Percentiles rank a stretch among this genome's conserved stretches.
Conservation (phyloP, 2,329 filamentous ascomycete species). For the Diplodia sapinea region DNA sequence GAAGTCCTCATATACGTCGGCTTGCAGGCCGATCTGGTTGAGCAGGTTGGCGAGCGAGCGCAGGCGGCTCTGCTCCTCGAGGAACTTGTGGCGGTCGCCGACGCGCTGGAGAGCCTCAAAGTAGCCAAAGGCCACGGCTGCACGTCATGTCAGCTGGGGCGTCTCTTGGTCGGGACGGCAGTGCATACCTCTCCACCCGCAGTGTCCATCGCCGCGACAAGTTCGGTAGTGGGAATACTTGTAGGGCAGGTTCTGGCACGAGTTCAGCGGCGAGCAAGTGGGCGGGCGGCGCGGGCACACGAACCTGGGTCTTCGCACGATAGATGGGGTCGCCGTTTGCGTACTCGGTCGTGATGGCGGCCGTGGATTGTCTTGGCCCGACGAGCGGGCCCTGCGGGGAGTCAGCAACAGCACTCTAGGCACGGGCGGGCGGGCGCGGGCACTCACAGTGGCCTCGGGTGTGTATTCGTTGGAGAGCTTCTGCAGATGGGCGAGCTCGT, state of each 20-base stretch:
- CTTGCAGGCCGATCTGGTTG: slow-evolving; percentile 69
- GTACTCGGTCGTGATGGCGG: slow-evolving; percentile 82
- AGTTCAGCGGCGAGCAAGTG: slow-evolving; percentile 10
- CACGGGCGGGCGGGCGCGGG: slow-evolving; percentile 25
- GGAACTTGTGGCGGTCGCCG: slow-evolving; percentile 68
- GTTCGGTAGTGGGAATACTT: slow-evolving; percentile 88
- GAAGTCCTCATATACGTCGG: slow-evolving; percentile 80
- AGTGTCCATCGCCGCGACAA: slow-evolving; percentile 91
- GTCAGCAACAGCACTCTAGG: slow-evolving; percentile 35
- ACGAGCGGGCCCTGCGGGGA: slow-evolving; percentile 76
- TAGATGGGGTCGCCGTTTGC: slow-evolving; percentile 85
- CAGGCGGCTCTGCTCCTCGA: slow-evolving; percentile 74
- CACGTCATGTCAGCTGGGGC: slow-evolving; percentile 39
- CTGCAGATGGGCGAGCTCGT: slow-evolving; percentile 67
- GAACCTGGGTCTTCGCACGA: slow-evolving; percentile 83
- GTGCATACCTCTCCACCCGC: slow-evolving; percentile 91
- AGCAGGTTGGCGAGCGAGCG: slow-evolving; percentile 73
- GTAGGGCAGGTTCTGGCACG: slow-evolving; percentile 72
- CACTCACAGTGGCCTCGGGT: slow-evolving; percentile 61
- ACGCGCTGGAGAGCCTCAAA: slow-evolving; percentile 81
- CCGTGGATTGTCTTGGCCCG: slow-evolving; percentile 76
- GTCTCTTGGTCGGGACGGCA: slow-evolving; percentile 20
- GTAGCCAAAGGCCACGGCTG: slow-evolving; percentile 91
- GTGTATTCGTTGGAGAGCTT: slow-evolving; percentile 66
- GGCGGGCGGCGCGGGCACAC: slow-evolving; percentile 42